These are phyloP conservation scores for Diaporthe sp. DNA, from an alignment of 2,329 filamentous ascomycete species.

Conservation along the genomic window DNA sequence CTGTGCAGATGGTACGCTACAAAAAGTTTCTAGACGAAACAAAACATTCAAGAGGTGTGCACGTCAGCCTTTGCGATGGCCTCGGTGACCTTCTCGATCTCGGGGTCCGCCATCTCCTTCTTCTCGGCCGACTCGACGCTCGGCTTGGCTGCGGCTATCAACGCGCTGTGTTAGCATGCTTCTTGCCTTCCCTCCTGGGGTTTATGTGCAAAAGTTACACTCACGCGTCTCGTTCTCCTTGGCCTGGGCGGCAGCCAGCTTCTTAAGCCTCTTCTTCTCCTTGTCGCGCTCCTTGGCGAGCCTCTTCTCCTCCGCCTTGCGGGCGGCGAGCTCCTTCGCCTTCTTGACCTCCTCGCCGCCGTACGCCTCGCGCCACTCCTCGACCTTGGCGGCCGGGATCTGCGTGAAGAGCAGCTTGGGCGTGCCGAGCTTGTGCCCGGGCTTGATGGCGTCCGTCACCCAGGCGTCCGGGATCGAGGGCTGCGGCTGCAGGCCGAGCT, in stretches of 20 bases:
- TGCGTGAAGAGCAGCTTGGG: slow-evolving; percentile 84
- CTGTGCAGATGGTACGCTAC: background rate
- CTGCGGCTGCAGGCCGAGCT: slow-evolving; percentile 75
- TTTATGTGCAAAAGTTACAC: background rate
- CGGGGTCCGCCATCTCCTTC: slow-evolving; percentile 45
- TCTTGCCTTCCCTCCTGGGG: background rate
- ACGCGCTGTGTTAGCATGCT: background rate
- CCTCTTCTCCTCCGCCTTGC: slow-evolving; percentile 66
- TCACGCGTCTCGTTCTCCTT: slow-evolving; percentile 29
- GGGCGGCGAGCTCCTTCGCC: slow-evolving; percentile 72
- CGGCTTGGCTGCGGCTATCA: background rate
- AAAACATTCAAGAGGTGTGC: slow-evolving; percentile 42
- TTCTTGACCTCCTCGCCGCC: slow-evolving; percentile 77
- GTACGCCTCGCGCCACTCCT: slow-evolving; percentile 85
- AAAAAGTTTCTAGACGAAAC: background rate
- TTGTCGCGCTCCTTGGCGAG: slow-evolving; percentile 65
- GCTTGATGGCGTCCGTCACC: slow-evolving; percentile 71
- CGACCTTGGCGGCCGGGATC: slow-evolving; percentile 85
- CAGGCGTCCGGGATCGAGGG: slow-evolving; percentile 77
- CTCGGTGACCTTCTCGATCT: slow-evolving; percentile 46
- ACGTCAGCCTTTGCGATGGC: slow-evolving; percentile 47
- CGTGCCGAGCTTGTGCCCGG: slow-evolving; percentile 86
- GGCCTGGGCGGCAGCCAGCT: slow-evolving; percentile 49
- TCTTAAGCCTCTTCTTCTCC: slow-evolving; percentile 62
- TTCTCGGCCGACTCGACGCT: slow-evolving; percentile 47